Conservation (phyloP, 345 rosid genomes). For the Aethionema arabicum region DNA sequence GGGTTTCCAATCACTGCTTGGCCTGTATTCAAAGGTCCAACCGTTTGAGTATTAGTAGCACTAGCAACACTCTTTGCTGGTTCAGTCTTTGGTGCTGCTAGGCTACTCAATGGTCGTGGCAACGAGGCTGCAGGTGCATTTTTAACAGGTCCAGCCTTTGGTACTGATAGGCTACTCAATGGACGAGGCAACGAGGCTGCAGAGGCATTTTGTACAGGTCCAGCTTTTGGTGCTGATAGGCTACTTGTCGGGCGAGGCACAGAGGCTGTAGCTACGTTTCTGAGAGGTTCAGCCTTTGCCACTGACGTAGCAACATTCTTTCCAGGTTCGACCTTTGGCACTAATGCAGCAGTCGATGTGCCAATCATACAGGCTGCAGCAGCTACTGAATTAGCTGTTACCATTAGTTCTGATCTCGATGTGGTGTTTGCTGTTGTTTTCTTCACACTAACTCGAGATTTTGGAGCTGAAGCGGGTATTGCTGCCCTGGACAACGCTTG, state of each 20-base stretch:
- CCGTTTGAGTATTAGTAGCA: constrained; percentile 32
- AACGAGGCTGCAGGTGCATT: constrained; percentile 43
- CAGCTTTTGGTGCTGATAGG: neutral
- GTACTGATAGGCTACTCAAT: constrained; percentile 17
- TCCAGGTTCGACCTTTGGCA: constrained; percentile 55
- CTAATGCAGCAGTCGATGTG: constrained; percentile 51
- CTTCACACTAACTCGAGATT: constrained; percentile 46
- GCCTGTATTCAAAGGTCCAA: constrained; percentile 39
- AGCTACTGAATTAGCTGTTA: constrained; percentile 77
- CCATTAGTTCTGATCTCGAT: constrained; percentile 47
- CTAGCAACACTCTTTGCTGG: constrained; percentile 26
- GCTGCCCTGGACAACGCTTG: constrained; percentile 35
- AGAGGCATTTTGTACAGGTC: constrained; percentile 1
- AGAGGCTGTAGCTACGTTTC: neutral
- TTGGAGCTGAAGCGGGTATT: constrained; percentile 39
- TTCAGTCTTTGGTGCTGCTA: constrained; percentile 28
- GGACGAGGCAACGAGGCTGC: constrained; percentile 12
- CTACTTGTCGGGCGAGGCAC: neutral
- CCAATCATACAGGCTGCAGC: constrained; percentile 74
- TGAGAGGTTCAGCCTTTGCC: constrained; percentile 9
- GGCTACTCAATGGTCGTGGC: constrained; percentile 35
- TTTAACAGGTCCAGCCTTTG: constrained; percentile 28
- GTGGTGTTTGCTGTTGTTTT: constrained; percentile 40
- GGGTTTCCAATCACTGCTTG: constrained; percentile 38
- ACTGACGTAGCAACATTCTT: constrained; percentile 41